Evolutionary conservation across 169 alveolate genomes (phyloP).

Genomic region (Plasmodium malariae): DNA sequence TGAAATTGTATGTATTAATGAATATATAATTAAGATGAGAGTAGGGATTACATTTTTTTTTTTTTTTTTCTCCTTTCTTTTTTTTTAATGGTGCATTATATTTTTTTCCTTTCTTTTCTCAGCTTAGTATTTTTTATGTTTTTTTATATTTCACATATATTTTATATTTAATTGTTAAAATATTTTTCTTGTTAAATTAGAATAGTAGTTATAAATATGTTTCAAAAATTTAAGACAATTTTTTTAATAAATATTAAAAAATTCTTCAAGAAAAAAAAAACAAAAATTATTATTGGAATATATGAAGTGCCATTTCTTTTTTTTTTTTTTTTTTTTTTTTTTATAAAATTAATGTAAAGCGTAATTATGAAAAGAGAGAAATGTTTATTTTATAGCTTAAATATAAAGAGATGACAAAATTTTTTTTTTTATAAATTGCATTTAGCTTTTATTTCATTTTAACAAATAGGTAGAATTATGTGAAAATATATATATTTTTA

Average conservation of each 20-base stretch:
- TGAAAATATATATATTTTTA: no score
- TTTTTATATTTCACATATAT: not conserved
- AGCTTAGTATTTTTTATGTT: not conserved
- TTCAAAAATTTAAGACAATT: conserved; percentile 25
- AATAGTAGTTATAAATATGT: conserved; percentile 10
- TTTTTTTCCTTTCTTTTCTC: not conserved
- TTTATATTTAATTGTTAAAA: no score
- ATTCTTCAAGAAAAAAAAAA: not conserved
- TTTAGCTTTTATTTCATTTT: not conserved
- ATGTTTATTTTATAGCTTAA: not conserved
- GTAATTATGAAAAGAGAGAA: not conserved
- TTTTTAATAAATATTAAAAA: conserved; percentile 20
- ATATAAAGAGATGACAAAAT: not conserved
- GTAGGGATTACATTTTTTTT: not conserved
- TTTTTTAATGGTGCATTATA: no score
- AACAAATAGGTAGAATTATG: not conserved
- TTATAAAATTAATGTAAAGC: not conserved
- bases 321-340: no score
- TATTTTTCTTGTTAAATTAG: conserved; percentile 13
- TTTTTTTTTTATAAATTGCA: not conserved
- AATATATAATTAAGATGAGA: not conserved
- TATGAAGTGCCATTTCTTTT: not conserved
- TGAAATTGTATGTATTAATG: not conserved
- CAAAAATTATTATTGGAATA: not conserved
- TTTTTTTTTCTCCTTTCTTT: conserved; percentile 5